These are phyloP conservation scores for Trichoderma simmonsii DNA, from an alignment of 2,329 filamentous ascomycete genomes.

Conservation along the genomic window DNA sequence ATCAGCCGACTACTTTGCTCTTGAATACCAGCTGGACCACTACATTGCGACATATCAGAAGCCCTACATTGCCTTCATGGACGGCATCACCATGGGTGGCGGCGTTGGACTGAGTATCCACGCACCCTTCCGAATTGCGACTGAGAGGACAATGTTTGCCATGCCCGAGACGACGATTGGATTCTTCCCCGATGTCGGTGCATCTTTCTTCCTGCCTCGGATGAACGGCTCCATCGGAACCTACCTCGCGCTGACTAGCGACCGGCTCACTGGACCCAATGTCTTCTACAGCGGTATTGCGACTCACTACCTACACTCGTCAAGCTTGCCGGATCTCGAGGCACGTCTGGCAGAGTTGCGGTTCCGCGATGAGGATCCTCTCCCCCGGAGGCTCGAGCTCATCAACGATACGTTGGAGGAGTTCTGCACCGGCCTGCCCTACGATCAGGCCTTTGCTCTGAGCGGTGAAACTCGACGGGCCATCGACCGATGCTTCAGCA, in stretches of 20 bases:
- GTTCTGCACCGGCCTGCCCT: conserved; percentile 80
- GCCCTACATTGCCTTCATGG: conserved; percentile 93
- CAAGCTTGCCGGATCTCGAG: conserved; percentile 76
- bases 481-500: conserved; percentile 80
- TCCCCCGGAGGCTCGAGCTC: conserved; percentile 61
- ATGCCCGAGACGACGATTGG: conserved; percentile 99
- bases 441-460: conserved; percentile 65
- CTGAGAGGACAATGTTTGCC: conserved; percentile 90
- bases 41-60: conserved; percentile 90
- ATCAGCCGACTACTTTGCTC: conserved; percentile 82
- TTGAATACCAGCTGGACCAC: conserved; percentile 96
- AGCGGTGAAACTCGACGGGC: conserved; percentile 69
- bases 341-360: conserved; percentile 81
- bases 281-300: conserved; percentile 88
- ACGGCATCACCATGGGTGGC: conserved; percentile 97
- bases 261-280: conserved; percentile 76
- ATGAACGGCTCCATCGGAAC: conserved; percentile 85
- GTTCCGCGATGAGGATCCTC: conserved; percentile 73
- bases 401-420: conserved; percentile 91
- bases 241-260: conserved; percentile 89
- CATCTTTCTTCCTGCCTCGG: conserved; percentile 89
- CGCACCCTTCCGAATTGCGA: conserved; percentile 93
- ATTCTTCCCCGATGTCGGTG: conserved; percentile 97
- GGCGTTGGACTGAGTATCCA: conserved; percentile 93
- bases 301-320: conserved; percentile 94